Percentiles rank a stretch among this genome's conserved stretches.
phyloP scores from a whole-genome alignment of 345 rosid genomes.

The Balakata baccata region DNA sequence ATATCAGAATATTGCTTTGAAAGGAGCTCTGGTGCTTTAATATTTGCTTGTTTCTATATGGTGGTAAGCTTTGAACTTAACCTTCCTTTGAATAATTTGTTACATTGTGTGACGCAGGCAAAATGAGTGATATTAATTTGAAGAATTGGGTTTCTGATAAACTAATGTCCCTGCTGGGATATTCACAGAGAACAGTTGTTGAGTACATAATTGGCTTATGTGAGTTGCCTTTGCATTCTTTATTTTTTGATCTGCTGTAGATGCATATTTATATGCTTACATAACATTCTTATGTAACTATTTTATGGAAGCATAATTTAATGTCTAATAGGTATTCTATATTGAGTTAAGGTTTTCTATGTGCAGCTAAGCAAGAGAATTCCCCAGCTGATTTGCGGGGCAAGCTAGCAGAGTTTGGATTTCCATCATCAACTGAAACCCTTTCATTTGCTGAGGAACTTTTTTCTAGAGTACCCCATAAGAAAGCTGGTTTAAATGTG shows the following conservation, averaged over 20 bases:
- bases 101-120: not conserved
- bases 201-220: conserved; percentile 70
- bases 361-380: conserved; percentile 66
- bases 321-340: not conserved
- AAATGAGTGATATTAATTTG: conserved; percentile 57
- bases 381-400: conserved; percentile 55
- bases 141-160: conserved; percentile 86
- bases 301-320: not conserved
- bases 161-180: conserved; percentile 68
- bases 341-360: not conserved
- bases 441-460: conserved; percentile 55
- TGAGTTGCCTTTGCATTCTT: conserved; percentile 22
- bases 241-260: not conserved
- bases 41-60: too few species aligned
- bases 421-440: conserved; percentile 51
- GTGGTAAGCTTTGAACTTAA: not conserved
- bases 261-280: not conserved
- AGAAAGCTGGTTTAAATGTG: conserved; percentile 47
- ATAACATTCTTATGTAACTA: not conserved
- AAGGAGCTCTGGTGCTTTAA: too few species aligned
- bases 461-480: conserved; percentile 54
- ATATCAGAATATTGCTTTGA: too few species aligned
- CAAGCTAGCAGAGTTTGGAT: conserved; percentile 50
- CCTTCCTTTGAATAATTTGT: not conserved
- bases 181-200: conserved; percentile 65